Conservation (phyloP, 2,329 filamentous ascomycete species). For the Trichoderma brevicompactum region DNA sequence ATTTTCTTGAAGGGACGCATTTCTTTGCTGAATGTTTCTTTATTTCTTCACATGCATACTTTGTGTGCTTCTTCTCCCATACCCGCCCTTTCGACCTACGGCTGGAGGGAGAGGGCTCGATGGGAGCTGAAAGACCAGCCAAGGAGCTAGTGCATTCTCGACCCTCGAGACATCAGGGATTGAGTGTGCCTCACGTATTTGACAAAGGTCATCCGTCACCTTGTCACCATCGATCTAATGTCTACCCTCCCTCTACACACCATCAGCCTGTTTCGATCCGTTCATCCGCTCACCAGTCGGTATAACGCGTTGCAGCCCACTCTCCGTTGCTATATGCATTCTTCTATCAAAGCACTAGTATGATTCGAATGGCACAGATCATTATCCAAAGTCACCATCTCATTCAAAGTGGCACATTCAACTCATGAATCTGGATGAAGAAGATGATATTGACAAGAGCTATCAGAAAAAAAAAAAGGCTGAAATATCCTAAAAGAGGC, state of each 20-base stretch:
- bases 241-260: not conserved
- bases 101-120: not conserved
- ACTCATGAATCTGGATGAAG: not conserved
- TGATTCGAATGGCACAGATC: not conserved
- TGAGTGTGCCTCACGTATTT: not conserved
- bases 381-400: not conserved
- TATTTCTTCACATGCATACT: not conserved
- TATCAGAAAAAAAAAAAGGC: conserved; percentile 18
- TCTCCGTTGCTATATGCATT: not conserved
- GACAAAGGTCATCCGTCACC: not conserved
- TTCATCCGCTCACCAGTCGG: not conserved
- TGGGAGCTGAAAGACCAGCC: not conserved
- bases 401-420: not conserved
- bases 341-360: not conserved
- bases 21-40: not conserved
- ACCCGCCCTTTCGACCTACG: not conserved
- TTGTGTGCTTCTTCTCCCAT: not conserved
- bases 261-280: not conserved
- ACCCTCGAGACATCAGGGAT: not conserved
- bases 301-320: not conserved
- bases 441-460: conserved; percentile 12
- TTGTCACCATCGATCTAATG: not conserved
- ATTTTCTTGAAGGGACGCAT: not conserved
- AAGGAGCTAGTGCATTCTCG: not conserved
- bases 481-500: not conserved